Conservation (phyloP, 345 rosid species). For the Rhodomyrtus tomentosa region DNA sequence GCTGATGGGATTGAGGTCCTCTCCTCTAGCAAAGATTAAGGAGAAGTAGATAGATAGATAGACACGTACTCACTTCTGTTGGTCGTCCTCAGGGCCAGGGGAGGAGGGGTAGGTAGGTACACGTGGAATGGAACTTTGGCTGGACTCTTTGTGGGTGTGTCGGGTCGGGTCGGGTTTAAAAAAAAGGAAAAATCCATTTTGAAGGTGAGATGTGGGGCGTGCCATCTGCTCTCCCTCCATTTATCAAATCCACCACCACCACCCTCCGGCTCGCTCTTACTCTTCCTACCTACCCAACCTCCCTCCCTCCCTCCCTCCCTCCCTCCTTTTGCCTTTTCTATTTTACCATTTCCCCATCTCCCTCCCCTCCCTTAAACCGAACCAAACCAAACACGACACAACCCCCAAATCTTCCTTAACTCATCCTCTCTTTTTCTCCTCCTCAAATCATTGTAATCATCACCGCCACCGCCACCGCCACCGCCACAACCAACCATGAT, state of each 20-base stretch:
- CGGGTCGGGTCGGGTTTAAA: too few relatives aligned
- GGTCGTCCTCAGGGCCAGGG: neutral
- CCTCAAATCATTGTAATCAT: neutral
- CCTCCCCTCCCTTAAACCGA: neutral
- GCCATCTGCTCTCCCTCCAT: neutral
- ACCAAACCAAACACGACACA: too few relatives aligned
- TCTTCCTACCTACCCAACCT: neutral
- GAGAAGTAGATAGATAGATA: too few relatives aligned
- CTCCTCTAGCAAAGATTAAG: too few relatives aligned
- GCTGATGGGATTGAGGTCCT: too few relatives aligned
- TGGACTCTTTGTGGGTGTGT: too few relatives aligned
- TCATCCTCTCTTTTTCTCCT: too few relatives aligned
- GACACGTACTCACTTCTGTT: too few relatives aligned
- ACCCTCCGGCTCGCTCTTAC: too few relatives aligned
- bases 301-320: neutral
- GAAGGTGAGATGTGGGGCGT: neutral
- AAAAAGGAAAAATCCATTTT: neutral
- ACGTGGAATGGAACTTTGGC: neutral
- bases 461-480: neutral
- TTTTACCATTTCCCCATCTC: neutral
- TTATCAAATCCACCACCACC: neutral
- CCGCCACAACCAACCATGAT: conserved; percentile 1
- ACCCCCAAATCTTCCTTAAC: too few relatives aligned
- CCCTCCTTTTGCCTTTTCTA: neutral
- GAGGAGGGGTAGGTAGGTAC: neutral